phyloP scores from a whole-genome alignment of 129 eudicot genomes.

The Chrysanthemum makinoi region DNA sequence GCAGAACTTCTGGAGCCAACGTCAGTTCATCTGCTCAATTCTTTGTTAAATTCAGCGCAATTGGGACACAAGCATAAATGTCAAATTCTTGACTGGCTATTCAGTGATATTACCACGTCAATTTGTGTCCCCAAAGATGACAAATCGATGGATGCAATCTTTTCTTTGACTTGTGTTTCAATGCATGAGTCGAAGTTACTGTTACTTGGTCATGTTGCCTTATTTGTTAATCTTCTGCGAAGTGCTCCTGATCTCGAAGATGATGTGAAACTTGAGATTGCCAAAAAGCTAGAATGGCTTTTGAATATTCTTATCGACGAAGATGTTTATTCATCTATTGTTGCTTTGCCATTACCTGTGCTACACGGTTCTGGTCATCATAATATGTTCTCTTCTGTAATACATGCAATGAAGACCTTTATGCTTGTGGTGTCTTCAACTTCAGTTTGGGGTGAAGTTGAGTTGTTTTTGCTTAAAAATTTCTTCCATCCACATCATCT shows the following conservation, averaged over 20 bases:
- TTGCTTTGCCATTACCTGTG: constrained; percentile 49
- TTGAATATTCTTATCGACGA: constrained; percentile 48
- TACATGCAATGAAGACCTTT: constrained; percentile 77
- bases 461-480: constrained; percentile 68
- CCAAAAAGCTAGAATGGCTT: constrained; percentile 73
- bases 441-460: constrained; percentile 45
- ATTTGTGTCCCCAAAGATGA: constrained; percentile 19
- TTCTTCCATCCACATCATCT: constrained; percentile 80
- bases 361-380: constrained; percentile 47
- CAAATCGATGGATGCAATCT: constrained; percentile 27
- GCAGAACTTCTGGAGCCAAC: constrained; percentile 81
- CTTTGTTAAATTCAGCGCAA: constrained; percentile 49
- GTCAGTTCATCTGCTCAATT: constrained; percentile 76
- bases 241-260: constrained; percentile 71
- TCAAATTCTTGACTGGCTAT: constrained; percentile 71
- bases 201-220: constrained; percentile 49
- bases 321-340: constrained; percentile 59
- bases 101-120: constrained; percentile 30
- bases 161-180: constrained; percentile 38
- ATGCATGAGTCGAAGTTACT: constrained; percentile 46
- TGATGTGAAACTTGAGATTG: constrained; percentile 52
- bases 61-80: constrained; percentile 49
- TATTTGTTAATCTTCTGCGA: constrained; percentile 71
- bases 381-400: constrained; percentile 47
- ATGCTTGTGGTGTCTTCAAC: constrained; percentile 65